Evolutionary conservation across 495 filamentous ascomycete species (phyloP).

Genomic region (Apodospora peruviana): DNA sequence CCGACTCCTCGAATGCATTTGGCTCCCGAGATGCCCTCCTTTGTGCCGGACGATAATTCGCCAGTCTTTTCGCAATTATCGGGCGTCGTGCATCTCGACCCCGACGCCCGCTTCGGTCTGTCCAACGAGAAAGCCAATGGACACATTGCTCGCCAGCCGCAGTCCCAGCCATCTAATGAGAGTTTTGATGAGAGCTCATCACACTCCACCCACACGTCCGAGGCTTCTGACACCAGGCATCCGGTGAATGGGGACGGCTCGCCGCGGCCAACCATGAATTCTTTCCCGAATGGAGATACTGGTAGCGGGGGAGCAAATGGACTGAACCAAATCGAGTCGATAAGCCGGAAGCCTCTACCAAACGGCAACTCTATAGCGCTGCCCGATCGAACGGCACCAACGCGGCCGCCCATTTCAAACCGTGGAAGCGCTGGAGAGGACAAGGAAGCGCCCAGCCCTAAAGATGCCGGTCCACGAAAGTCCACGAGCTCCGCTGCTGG

Average conservation of each 20-base stretch:
- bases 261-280: constrained; percentile 22
- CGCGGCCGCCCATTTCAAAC: constrained; percentile 1
- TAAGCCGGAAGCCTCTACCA: constrained; percentile 14
- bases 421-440: constrained; percentile 4
- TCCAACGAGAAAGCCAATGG: constrained; percentile 24
- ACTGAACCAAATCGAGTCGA: constrained; percentile 1
- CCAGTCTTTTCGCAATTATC: constrained; percentile 38
- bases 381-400: constrained; percentile 17
- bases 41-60: constrained; percentile 47
- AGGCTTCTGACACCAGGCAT: constrained; percentile 20
- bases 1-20: constrained; percentile 9
- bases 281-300: constrained; percentile 16
- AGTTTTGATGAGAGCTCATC: constrained; percentile 30
- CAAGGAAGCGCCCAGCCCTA: constrained; percentile 1
- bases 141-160: constrained; percentile 22
- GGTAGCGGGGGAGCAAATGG: constrained; percentile 11
- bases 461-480: constrained; percentile 10
- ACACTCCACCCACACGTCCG: constrained; percentile 27
- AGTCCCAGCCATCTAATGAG: constrained; percentile 28
- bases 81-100: constrained; percentile 28
- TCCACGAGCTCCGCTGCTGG: constrained; percentile 27
- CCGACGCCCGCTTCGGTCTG: constrained; percentile 24
- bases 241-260: constrained; percentile 15
- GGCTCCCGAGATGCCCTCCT: constrained; percentile 50
- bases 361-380: constrained; percentile 14